Evolutionary conservation across 257 asterid genomes (phyloP).

Genomic region (Anisodus tanguticus): DNA sequence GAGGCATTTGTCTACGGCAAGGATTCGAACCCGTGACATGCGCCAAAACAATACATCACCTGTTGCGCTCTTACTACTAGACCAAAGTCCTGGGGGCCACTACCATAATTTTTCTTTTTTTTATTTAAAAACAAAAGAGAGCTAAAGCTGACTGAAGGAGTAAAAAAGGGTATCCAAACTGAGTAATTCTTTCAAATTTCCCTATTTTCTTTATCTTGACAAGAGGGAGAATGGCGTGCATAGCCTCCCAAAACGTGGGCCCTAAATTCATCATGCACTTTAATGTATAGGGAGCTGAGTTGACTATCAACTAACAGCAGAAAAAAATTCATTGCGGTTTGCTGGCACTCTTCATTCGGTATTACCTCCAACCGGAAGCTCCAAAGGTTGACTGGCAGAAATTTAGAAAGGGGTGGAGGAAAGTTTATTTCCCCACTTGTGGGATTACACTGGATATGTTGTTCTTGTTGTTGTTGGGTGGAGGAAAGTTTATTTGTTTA

Average conservation of each 20-base stretch:
- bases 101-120: too few species aligned
- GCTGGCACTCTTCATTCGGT: not conserved
- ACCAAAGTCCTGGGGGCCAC: not conserved
- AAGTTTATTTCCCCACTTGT: too few species aligned
- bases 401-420: not conserved
- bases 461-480: too few species aligned
- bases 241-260: not conserved
- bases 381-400: conserved; percentile 2
- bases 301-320: not conserved
- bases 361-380: not conserved
- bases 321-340: not conserved
- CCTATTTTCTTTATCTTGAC: not conserved
- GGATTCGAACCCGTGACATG: not conserved
- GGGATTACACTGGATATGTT: too few species aligned
- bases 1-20: not conserved
- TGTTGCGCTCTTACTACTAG: not conserved
- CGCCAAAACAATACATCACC: not conserved
- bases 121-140: too few species aligned
- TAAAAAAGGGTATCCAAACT: not conserved
- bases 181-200: not conserved
- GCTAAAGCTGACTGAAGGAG: conserved; percentile 8
- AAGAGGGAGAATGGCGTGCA: not conserved
- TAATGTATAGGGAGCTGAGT: not conserved
- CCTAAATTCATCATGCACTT: not conserved
- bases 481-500: not conserved